These are phyloP conservation scores for Tulasnella sp. DNA, from an alignment of 768 basidiomycete genomes.

Conservation along the genomic window DNA sequence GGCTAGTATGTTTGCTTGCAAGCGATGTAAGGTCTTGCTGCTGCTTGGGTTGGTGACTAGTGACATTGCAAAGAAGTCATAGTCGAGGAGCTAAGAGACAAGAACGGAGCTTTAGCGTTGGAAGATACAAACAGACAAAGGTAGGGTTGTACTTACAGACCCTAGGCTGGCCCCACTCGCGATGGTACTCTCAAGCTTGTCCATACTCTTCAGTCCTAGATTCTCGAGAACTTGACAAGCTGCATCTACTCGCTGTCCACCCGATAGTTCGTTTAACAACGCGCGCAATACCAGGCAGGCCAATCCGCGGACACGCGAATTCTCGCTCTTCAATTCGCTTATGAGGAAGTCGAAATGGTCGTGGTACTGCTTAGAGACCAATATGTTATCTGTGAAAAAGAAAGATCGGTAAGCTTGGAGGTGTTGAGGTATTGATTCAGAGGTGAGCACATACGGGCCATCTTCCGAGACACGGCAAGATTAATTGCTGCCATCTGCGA, in stretches of 20 bases:
- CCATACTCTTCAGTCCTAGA: constrained; percentile 37
- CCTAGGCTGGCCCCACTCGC: constrained; percentile 24
- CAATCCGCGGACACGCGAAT: constrained; percentile 44
- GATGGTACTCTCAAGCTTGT: constrained; percentile 19
- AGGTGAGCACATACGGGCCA: constrained; percentile 44
- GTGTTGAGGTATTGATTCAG: background rate
- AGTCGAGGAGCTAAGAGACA: constrained; percentile 34
- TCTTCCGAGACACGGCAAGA: constrained; percentile 40
- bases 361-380: constrained; percentile 37
- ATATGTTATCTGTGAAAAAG: constrained; percentile 47
- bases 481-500: constrained; percentile 46
- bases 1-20: constrained; percentile 48
- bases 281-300: constrained; percentile 53
- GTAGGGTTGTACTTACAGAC: constrained; percentile 21
- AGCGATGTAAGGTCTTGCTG: constrained; percentile 39
- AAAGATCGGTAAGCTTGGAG: background rate
- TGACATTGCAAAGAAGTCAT: constrained; percentile 36
- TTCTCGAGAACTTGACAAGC: constrained; percentile 38
- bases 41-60: constrained; percentile 52
- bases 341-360: constrained; percentile 41
- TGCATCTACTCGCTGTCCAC: constrained; percentile 46
- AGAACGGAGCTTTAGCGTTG: too few species aligned
- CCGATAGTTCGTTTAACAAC: constrained; percentile 44
- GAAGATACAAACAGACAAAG: background rate
- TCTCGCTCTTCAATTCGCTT: constrained; percentile 37